Conservation (phyloP, 2,329 filamentous ascomycete species). For the Aspergillus intermedius region DNA sequence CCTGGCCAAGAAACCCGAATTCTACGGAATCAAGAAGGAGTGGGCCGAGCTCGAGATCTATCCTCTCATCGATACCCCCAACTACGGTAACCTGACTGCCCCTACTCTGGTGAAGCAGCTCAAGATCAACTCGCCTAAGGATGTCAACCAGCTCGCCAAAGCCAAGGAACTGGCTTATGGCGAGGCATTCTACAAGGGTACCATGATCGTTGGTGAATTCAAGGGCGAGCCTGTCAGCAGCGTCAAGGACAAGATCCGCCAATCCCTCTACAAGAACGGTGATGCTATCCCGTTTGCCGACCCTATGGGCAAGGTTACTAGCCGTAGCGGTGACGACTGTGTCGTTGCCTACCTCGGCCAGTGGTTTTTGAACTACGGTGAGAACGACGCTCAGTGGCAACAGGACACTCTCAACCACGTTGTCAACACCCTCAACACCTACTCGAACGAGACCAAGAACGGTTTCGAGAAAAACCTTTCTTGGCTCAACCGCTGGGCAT, state of each 20-base stretch:
- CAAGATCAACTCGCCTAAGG: slow-evolving; percentile 96
- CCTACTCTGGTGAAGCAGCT: slow-evolving; percentile 79
- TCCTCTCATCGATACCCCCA: slow-evolving; percentile 83
- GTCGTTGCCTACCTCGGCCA: slow-evolving; percentile 90
- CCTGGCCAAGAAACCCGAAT: slow-evolving; percentile 89
- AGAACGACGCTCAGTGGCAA: slow-evolving; percentile 73
- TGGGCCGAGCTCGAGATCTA: slow-evolving; percentile 89
- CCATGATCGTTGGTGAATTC: slow-evolving; percentile 80
- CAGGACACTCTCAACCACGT: slow-evolving; percentile 67
- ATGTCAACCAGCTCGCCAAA: slow-evolving; percentile 80
- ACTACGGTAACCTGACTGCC: slow-evolving; percentile 78
- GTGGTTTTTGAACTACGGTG: slow-evolving; percentile 97
- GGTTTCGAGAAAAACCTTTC: slow-evolving; percentile 77
- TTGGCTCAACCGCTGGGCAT: slow-evolving; percentile 96
- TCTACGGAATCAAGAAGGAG: slow-evolving; percentile 92
- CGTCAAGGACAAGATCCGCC: slow-evolving; percentile 77
- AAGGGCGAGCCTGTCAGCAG: slow-evolving; percentile 79
- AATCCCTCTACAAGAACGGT: slow-evolving; percentile 67
- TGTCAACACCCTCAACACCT: slow-evolving; percentile 69
- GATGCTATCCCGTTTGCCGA: slow-evolving; percentile 90
- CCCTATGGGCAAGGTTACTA: slow-evolving; percentile 82
- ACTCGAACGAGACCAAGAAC: slow-evolving; percentile 67
- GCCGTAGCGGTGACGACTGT: slow-evolving; percentile 84
- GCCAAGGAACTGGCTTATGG: slow-evolving; percentile 97
- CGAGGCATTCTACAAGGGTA: slow-evolving; percentile 94